These are phyloP conservation scores for Sarocladium strictum DNA, from an alignment of 2,329 filamentous ascomycete species.

Conservation along the genomic window DNA sequence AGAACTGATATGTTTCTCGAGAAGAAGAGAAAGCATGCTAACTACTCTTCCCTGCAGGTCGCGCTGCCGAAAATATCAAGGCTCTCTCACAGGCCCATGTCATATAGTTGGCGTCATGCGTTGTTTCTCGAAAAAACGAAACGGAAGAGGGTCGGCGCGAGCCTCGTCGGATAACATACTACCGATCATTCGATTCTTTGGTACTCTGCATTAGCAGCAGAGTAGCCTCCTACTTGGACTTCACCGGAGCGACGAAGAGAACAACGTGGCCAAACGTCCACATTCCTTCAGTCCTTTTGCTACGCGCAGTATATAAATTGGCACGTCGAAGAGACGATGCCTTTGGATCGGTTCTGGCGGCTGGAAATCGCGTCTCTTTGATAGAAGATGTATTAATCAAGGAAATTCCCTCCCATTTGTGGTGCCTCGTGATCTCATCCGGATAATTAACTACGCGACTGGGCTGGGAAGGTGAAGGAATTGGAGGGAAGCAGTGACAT, in stretches of 20 bases:
- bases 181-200: conserved; percentile 1
- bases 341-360: background rate
- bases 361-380: background rate
- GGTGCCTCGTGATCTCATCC: no score
- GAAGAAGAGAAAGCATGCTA: background rate
- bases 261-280: background rate
- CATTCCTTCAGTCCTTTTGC: background rate
- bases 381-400: background rate
- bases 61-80: background rate
- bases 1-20: background rate
- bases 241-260: background rate
- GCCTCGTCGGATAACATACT: background rate
- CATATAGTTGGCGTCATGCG: conserved; percentile 13
- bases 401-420: background rate
- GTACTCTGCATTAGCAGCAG: background rate
- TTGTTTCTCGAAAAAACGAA: conserved; percentile 9
- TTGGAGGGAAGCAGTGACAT: no score
- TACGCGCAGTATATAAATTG: background rate
- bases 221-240: background rate
- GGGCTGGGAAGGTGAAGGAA: no score
- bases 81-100: background rate
- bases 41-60: background rate
- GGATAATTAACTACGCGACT: no score
- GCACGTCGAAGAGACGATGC: background rate
- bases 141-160: background rate